Base-by-base conservation (phyloP, 2,329 filamentous ascomycete genomes). In the Aspergillus pseudotamarii region DNA sequence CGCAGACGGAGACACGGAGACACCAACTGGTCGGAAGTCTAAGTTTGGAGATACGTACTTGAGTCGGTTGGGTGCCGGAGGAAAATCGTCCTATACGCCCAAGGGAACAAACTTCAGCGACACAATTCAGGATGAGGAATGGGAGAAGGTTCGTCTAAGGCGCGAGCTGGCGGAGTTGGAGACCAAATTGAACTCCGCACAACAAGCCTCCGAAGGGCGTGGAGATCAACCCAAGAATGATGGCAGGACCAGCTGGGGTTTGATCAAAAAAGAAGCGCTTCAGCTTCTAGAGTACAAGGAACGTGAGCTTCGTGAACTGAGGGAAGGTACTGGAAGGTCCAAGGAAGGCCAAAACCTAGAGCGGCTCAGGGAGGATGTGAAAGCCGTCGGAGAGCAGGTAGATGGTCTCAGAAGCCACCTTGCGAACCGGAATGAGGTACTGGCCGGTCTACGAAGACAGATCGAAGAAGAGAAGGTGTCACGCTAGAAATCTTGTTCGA, bases 21-120 rank as follows among this genome's bases (percentile, higher is more conserved):
- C 94, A 0, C 81, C 86, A 41, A 95, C 93, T 0, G 94, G 94
- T 62, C 91, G 92, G 74, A 99, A 99, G 81, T 91, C 93, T 71
- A 97, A 97, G 81, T 99, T 99, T 75, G 95, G 95, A 68, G 95
- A 99, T 78, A 92, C 96, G 67, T 99, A 98, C 79, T 87, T 99
- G 62, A 96, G 92, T 65, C 89, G 95, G 14, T 85, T 99, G 45
- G 95, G 95, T 9, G 84, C 89, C 6, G 88, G 88, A 23, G 87
- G 88, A 58, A 91, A 94, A 73, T 89, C 90, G 69, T 89, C 87
- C 63, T 94, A 95, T 80, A 90, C 91, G 74, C 87, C 91, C 10
- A 84, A 90, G 46, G 95, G 95, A 30, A 99, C 95, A 1, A 94
- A 99, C 81, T 98, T 98, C 76, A 91, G 89, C 63, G 85, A 86